These are phyloP conservation scores for Chaetomium tenue DNA, from an alignment of 495 filamentous ascomycete genomes.

Conservation along the genomic window DNA sequence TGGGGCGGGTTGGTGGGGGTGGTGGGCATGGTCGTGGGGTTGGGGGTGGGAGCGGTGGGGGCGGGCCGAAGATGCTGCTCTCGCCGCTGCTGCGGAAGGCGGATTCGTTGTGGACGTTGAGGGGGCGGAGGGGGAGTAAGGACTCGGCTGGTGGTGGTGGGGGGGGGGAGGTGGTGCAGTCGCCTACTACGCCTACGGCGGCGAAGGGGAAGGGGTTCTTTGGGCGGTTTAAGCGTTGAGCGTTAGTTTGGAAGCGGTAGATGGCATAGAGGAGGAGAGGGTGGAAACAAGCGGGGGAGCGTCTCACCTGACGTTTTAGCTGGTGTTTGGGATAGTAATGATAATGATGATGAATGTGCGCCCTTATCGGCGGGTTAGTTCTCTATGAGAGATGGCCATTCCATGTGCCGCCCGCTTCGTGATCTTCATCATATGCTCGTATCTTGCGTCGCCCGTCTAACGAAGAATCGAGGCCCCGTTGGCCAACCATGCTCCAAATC, in stretches of 20 bases:
- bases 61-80: constrained; percentile 17
- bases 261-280: background rate
- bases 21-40: background rate
- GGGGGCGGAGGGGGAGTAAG: constrained; percentile 29
- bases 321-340: constrained; percentile 9
- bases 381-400: background rate
- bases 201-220: constrained; percentile 25
- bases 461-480: too few species aligned
- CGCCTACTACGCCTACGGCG: background rate
- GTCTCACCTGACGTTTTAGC: constrained; percentile 1
- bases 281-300: background rate
- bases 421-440: background rate
- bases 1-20: background rate
- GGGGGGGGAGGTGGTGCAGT: background rate
- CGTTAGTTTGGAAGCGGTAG: constrained; percentile 18
- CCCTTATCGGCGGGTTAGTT: background rate
- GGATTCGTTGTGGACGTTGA: constrained; percentile 42
- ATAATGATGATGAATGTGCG: constrained; percentile 15
- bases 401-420: background rate
- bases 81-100: constrained; percentile 40
- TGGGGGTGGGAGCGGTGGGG: background rate
- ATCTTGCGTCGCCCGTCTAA: background rate
- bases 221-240: constrained; percentile 30
- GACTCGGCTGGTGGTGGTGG: constrained; percentile 7
- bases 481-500: background rate